Evolutionary conservation across 2,329 filamentous ascomycete species (phyloP).

Genomic region (Arthrobotrys conoides): DNA sequence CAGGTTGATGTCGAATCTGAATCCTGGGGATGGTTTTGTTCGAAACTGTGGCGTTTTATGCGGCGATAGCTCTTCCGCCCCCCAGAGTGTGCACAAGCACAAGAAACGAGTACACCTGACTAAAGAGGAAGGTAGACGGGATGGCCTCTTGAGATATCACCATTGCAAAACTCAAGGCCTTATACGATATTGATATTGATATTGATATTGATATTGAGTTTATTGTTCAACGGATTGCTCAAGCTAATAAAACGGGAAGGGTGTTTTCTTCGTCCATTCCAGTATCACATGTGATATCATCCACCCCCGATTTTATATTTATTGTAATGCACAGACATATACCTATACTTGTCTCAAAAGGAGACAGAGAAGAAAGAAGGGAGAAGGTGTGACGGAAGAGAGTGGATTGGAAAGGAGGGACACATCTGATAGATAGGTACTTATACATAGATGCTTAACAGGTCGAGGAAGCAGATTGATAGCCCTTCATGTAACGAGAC

Average conservation of each 20-base stretch:
- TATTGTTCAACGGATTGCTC: too few species aligned
- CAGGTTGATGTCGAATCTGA: conserved; percentile 10
- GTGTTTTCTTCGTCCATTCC: too few species aligned
- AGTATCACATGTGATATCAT: too few species aligned
- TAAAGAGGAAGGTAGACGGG: conserved; percentile 1
- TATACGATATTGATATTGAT: neutral
- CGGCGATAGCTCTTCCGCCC: conserved; percentile 4
- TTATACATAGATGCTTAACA: neutral
- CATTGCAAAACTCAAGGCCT: neutral
- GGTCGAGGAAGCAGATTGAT: neutral
- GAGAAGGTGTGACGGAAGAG: too few species aligned
- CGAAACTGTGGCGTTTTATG: conserved; percentile 32
- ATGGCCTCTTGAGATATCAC: too few species aligned
- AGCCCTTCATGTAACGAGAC: conserved; percentile 76
- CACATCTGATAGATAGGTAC: neutral
- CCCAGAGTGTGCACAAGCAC: neutral
- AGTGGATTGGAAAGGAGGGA: too few species aligned
- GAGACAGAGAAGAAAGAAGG: too few species aligned
- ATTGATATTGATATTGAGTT: neutral
- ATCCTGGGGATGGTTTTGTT: conserved; percentile 14
- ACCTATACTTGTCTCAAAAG: too few species aligned
- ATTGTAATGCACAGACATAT: too few species aligned
- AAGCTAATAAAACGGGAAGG: too few species aligned
- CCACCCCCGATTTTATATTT: too few species aligned
- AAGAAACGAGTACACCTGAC: conserved; percentile 12